Evolutionary conservation across 306 rosid genomes (phyloP).

Genomic region (Castanea mollissima): DNA sequence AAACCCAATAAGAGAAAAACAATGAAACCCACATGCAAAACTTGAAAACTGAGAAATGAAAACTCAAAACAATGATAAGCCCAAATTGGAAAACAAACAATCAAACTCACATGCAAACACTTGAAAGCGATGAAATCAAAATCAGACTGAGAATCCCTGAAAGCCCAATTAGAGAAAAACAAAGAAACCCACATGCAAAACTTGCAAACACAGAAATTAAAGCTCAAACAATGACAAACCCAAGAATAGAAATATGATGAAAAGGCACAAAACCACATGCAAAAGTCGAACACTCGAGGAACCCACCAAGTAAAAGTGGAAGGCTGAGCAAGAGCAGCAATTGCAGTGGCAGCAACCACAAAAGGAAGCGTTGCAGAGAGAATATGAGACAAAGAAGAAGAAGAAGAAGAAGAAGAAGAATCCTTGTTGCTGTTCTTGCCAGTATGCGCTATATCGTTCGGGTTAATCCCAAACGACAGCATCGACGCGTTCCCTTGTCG

Average conservation of each 20-base stretch:
- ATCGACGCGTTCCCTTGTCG: constrained; percentile 50
- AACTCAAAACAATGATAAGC: too few species aligned
- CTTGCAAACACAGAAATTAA: neutral
- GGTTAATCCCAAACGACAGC: constrained; percentile 56
- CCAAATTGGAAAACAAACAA: neutral
- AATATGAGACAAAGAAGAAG: constrained; percentile 47
- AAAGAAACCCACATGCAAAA: constrained; percentile 8
- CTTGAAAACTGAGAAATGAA: neutral
- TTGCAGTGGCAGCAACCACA: constrained; percentile 85
- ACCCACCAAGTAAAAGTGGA: constrained; percentile 88
- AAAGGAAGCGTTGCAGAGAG: constrained; percentile 91
- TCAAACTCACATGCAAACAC: too few species aligned
- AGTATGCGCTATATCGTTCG: constrained; percentile 22
- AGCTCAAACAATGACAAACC: too few species aligned
- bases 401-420: too few species aligned
- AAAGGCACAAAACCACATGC: neutral
- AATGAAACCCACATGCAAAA: constrained; percentile 10
- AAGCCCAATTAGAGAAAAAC: neutral
- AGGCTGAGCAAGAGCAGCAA: constrained; percentile 84
- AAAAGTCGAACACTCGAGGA: neutral
- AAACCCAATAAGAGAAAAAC: neutral
- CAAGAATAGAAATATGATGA: neutral
- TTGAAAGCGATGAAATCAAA: neutral
- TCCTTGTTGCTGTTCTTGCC: constrained; percentile 28
- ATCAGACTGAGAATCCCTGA: neutral